Evolutionary conservation across 164 flowering plant genomes (phyloP).

Genomic region (Piper betle): DNA sequence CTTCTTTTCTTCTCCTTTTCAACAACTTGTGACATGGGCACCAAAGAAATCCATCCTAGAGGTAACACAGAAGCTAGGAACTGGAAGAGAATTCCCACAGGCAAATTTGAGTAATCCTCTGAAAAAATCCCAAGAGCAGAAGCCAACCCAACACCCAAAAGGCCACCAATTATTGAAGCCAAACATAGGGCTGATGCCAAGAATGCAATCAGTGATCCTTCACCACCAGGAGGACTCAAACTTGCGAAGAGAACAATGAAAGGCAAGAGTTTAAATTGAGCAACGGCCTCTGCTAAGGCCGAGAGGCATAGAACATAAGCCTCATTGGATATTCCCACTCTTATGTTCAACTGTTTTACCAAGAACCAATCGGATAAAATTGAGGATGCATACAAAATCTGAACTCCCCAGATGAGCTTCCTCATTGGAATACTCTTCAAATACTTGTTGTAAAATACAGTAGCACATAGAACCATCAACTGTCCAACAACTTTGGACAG

Average conservation of each 20-base stretch:
- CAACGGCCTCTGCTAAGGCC: conserved; percentile 60
- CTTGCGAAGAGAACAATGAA: conserved; percentile 63
- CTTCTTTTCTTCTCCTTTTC: conserved; percentile 24
- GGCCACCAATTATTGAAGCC: conserved; percentile 62
- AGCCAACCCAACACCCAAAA: conserved; percentile 61
- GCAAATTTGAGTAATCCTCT: conserved; percentile 51
- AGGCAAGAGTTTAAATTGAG: conserved; percentile 74
- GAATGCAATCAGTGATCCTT: conserved; percentile 79
- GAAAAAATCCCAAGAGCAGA: conserved; percentile 50
- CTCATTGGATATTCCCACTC: conserved; percentile 63
- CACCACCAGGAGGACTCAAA: conserved; percentile 67
- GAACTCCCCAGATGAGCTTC: conserved; percentile 35
- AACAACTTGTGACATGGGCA: conserved; percentile 29
- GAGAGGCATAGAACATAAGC: conserved; percentile 58
- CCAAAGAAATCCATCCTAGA: conserved; percentile 35
- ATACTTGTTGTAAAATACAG: conserved; percentile 45
- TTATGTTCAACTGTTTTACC: conserved; percentile 54
- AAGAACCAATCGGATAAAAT: conserved; percentile 63
- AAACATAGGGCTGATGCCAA: conserved; percentile 58
- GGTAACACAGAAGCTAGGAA: conserved; percentile 65
- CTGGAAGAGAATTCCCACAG: conserved; percentile 54
- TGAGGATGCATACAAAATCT: conserved; percentile 46
- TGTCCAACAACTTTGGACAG: conserved; percentile 76
- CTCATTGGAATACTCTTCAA: conserved; percentile 57
- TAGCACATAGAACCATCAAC: conserved; percentile 39